These are phyloP conservation scores for Nitzschia sp. DNA, from an alignment of 108 stramenopile species.

Conservation along the genomic window DNA sequence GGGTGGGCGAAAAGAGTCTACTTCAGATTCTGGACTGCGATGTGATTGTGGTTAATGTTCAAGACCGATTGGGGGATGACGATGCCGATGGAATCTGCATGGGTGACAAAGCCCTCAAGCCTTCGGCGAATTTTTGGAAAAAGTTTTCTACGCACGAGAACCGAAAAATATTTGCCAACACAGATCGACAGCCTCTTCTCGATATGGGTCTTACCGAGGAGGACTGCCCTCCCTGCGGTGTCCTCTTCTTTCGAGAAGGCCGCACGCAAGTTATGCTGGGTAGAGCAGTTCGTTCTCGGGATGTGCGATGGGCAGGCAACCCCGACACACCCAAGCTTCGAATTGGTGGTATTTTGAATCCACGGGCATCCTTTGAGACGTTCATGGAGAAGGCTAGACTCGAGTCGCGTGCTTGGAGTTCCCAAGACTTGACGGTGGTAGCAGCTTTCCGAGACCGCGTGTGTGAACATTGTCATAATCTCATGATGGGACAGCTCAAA, in stretches of 20 bases:
- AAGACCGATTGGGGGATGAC: constrained; percentile 2
- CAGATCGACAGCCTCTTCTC: background rate
- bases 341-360: constrained; percentile 31
- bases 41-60: constrained; percentile 7
- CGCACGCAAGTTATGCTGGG: constrained; percentile 14
- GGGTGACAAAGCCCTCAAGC: constrained; percentile 13
- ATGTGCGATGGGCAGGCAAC: constrained; percentile 29
- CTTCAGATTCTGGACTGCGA: constrained; percentile 18
- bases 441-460: constrained; percentile 15
- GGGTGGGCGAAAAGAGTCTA: constrained; percentile 1
- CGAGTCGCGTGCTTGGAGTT: constrained; percentile 19
- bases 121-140: constrained; percentile 18
- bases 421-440: constrained; percentile 14
- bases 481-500: constrained; percentile 12
- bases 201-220: constrained; percentile 13
- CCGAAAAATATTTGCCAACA: background rate
- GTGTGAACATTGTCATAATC: constrained; percentile 16
- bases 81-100: constrained; percentile 6
- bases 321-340: constrained; percentile 32
- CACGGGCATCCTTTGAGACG: constrained; percentile 23
- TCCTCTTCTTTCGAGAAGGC: constrained; percentile 19
- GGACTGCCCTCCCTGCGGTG: constrained; percentile 20
- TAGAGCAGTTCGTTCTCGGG: constrained; percentile 8
- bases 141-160: background rate
- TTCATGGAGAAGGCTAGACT: constrained; percentile 26